Base-by-base conservation (phyloP, 257 asterid species). In the Penstemon eatonii region DNA sequence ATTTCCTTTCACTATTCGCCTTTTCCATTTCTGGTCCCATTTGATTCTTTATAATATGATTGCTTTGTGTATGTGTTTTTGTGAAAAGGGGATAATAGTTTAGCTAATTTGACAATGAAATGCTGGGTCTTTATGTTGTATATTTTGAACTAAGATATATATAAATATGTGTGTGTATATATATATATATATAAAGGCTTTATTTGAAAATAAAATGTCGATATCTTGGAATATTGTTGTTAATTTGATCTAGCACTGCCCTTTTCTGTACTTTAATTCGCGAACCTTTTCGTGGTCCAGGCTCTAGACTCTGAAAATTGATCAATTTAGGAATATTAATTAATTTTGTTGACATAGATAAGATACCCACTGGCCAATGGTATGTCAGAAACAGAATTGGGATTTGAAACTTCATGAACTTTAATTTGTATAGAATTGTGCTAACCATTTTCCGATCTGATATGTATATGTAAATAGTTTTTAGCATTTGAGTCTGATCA, bases 271-370 rank as follows among this genome's bases (percentile, higher is more conserved):
- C 55, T 40, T 51, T 38, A 36, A 65, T 75, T 70, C 78, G 76
- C 79, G 65, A 79, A 74, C 65, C 63, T 61, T 60, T 55, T 36
- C 2, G 78, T 83, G 85, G 82, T 78, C 86, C 82, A 53, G 19
- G 47, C 38, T 54, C 40, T 37, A 39, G 37, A 57, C 69, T 69
- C 72, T 56, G 49, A 55, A 64, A 70, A 45, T 64, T 64, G 67
- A 41, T 77, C 69, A 47, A 70, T 69, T 73, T 78, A 62, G 73
- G 52, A 49, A 9, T 65, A 67, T 19, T 72, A 38, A 62, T 41
- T 60, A 33, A 37, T 45, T 63, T 25, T 59, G 37, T 63, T 56
- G 12, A 57, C 13, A 52, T n/a, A 38, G 3, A 57, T 53, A 66
- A 25, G 33, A 25, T 25, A 25, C 54, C 53, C 33, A 66, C 52